Percentiles rank a stretch among this genome's conserved stretches.
Evolutionary conservation across 2,329 filamentous ascomycete species (phyloP).

Genomic region (Aspergillus vadensis): DNA sequence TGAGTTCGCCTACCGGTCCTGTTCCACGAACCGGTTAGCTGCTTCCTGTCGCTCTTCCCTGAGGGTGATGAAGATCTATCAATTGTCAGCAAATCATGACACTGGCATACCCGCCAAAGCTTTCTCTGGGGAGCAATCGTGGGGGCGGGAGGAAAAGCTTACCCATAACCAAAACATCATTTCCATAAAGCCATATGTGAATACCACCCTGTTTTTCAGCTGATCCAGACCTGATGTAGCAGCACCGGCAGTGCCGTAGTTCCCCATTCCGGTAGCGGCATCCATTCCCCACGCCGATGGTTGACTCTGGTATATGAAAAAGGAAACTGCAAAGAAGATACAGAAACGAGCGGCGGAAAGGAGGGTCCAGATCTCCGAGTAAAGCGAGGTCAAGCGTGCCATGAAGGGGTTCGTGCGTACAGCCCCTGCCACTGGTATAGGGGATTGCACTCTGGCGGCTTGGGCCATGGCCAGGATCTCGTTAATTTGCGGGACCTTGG

Average conservation of each 20-base stretch:
- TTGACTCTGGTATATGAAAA: conserved; percentile 42
- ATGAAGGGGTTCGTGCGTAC: conserved; percentile 29
- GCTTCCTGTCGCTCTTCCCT: conserved; percentile 41
- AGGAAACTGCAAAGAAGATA: conserved; percentile 40
- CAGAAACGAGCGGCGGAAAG: conserved; percentile 39
- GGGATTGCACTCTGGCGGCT: conserved; percentile 57
- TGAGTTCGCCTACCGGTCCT: conserved; percentile 17
- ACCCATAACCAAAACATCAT: conserved; percentile 86
- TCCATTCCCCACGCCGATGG: conserved; percentile 28
- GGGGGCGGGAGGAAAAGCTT: conserved; percentile 24
- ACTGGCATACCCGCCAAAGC: not conserved
- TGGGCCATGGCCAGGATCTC: conserved; percentile 66
- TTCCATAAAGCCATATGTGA: conserved; percentile 83
- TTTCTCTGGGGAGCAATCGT: not conserved
- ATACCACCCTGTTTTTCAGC: conserved; percentile 81
- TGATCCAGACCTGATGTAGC: conserved; percentile 56
- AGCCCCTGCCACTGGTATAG: conserved; percentile 16
- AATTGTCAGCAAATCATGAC: conserved; percentile 13
- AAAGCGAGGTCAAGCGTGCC: conserved; percentile 33
- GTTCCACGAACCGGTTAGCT: conserved; percentile 24
- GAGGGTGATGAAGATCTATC: conserved; percentile 38
- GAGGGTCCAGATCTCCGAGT: conserved; percentile 43
- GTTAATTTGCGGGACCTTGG: conserved; percentile 61
- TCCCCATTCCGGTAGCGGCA: conserved; percentile 19
- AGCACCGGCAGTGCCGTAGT: conserved; percentile 15